A percentile compares a stretch with the other conserved stretches of the same genome.
Conservation (phyloP, 768 basidiomycete genomes). For the Porphyrellus cyaneotinctus region DNA sequence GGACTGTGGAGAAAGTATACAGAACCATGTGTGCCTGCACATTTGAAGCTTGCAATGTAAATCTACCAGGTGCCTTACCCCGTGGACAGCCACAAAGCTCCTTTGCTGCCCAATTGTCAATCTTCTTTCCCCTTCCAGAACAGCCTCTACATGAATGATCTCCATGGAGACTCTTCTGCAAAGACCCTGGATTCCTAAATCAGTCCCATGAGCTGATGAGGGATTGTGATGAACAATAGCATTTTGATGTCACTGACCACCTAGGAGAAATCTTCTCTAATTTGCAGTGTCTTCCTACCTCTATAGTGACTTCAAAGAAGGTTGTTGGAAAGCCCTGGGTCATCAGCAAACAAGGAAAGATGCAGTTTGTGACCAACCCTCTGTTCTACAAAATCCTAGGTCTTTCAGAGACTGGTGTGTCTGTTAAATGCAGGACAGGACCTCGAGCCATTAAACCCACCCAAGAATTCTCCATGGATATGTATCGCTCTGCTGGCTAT, state of each 20-base stretch:
- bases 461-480: background rate
- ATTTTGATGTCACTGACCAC: background rate
- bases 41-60: slow-evolving; percentile 9
- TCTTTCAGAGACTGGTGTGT: background rate
- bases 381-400: background rate
- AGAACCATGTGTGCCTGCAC: background rate
- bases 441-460: background rate
- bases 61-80: background rate
- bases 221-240: background rate
- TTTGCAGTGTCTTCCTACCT: background rate
- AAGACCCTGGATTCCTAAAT: background rate
- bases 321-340: background rate
- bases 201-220: slow-evolving; percentile 8
- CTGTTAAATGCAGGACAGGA: background rate
- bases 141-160: background rate
- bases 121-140: background rate
- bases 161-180: background rate
- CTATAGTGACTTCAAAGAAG: background rate
- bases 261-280: slow-evolving; percentile 2
- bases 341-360: background rate
- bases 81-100: background rate
- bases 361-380: background rate
- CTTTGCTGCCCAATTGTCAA: background rate
- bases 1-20: background rate
- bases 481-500: background rate